Evolutionary conservation across 2,329 filamentous ascomycete species (phyloP).

Genomic region (Arthrobotrys iridis): DNA sequence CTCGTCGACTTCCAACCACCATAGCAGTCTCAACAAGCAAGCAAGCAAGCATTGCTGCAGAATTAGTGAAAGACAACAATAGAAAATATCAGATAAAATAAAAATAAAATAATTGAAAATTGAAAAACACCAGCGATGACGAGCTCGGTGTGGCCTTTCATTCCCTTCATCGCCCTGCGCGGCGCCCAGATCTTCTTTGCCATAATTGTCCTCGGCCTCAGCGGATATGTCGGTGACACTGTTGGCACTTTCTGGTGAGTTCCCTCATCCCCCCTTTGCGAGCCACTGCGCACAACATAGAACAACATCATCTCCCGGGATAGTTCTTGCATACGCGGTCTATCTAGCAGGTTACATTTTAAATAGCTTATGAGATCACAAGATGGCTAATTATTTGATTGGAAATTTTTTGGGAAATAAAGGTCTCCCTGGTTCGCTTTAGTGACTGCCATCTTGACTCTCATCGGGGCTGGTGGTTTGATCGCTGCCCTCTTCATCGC

Average conservation of each 20-base stretch:
- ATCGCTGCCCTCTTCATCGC: conserved; percentile 56
- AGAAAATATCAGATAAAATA: no score
- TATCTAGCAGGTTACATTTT: no score
- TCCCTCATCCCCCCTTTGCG: not conserved
- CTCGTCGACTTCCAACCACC: no score
- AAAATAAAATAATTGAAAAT: not conserved
- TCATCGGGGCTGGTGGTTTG: conserved; percentile 56
- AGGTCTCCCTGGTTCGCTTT: conserved; percentile 55
- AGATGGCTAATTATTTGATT: no score
- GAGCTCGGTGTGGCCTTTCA: conserved; percentile 50
- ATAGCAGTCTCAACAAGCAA: no score
- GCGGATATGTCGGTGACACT: conserved; percentile 55
- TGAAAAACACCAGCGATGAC: not conserved
- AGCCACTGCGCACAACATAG: no score
- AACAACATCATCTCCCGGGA: no score
- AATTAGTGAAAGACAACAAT: no score
- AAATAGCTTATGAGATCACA: no score
- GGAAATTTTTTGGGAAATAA: conserved; percentile 6
- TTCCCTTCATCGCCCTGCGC: conserved; percentile 57
- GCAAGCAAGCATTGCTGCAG: no score
- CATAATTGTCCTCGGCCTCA: conserved; percentile 58
- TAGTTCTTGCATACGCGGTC: no score
- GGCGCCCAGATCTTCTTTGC: conserved; percentile 59
- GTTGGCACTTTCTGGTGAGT: conserved; percentile 25
- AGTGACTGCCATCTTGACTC: conserved; percentile 63